Evolutionary conservation across 345 rosid species (phyloP).

Genomic region (Eutrema heterophyllum): DNA sequence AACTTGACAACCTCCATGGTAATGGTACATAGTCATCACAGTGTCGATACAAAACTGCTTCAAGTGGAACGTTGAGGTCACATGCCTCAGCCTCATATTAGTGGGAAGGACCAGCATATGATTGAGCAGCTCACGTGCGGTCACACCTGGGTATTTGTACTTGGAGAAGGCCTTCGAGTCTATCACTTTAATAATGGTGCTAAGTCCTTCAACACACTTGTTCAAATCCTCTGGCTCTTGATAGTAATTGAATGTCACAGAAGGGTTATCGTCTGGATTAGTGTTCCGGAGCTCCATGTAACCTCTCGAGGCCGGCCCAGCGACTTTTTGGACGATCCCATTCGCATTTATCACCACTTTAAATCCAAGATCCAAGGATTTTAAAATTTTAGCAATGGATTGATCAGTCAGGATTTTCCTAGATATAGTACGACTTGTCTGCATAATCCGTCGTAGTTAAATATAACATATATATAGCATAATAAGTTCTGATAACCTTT

Average conservation of each 20-base stretch:
- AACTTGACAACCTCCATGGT: constrained; percentile 57
- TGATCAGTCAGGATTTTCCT: background rate
- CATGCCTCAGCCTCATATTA: constrained; percentile 48
- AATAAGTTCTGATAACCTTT: no score
- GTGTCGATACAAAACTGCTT: constrained; percentile 53
- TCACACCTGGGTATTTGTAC: constrained; percentile 33
- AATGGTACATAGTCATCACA: constrained; percentile 56
- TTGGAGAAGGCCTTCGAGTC: constrained; percentile 39
- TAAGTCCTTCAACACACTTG: constrained; percentile 46
- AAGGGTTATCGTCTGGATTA: constrained; percentile 46
- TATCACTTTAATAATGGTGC: constrained; percentile 37
- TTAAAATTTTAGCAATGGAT: constrained; percentile 19
- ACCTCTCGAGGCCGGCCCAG: constrained; percentile 50
- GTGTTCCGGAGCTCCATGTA: constrained; percentile 39
- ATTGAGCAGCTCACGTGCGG: constrained; percentile 34
- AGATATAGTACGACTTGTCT: background rate
- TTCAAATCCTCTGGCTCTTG: constrained; percentile 15
- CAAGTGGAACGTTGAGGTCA: constrained; percentile 27
- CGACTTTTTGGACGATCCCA: constrained; percentile 37
- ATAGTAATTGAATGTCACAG: constrained; percentile 58
- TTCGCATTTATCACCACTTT: constrained; percentile 35
- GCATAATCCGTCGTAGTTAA: background rate
- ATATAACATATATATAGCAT: no score
- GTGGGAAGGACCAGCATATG: constrained; percentile 35
- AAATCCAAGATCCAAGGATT: constrained; percentile 19